A percentile compares a stretch with the other conserved stretches of the same genome.
Evolutionary conservation across 768 basidiomycete genomes (phyloP).

Genomic region (Kwoniella shandongensis): DNA sequence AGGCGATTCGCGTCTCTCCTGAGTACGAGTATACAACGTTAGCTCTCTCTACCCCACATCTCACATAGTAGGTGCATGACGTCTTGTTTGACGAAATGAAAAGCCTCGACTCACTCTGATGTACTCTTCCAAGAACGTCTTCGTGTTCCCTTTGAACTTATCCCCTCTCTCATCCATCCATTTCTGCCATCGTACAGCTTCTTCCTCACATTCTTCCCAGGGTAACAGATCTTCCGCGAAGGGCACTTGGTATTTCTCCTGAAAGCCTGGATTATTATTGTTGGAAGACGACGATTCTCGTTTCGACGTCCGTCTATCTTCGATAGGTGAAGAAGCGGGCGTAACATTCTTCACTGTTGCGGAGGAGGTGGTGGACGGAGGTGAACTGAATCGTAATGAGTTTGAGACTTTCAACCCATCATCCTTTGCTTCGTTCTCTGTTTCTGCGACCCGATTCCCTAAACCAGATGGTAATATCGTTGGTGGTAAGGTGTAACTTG

Average conservation of each 20-base stretch:
- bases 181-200: conserved; percentile 44
- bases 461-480: conserved; percentile 8
- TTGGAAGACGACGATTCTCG: background rate
- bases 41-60: no score
- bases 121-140: conserved; percentile 37
- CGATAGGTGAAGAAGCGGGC: background rate
- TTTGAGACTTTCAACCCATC: conserved; percentile 20
- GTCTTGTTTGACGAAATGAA: no score
- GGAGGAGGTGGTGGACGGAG: no score
- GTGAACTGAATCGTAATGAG: conserved; percentile 29
- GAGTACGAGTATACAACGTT: background rate
- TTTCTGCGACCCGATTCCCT: background rate
- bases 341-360: background rate
- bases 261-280: conserved; percentile 11
- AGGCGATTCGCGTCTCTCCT: conserved; percentile 49
- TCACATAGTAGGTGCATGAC: no score
- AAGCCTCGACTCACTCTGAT: conserved; percentile 34
- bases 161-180: conserved; percentile 27
- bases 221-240: conserved; percentile 37
- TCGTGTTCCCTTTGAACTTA: conserved; percentile 16
- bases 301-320: no score
- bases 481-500: conserved; percentile 42
- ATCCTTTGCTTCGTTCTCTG: background rate
- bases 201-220: conserved; percentile 43
- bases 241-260: conserved; percentile 21